Evolutionary conservation across 2,329 filamentous ascomycete species (phyloP).

Genomic region (Bisporella sp.): DNA sequence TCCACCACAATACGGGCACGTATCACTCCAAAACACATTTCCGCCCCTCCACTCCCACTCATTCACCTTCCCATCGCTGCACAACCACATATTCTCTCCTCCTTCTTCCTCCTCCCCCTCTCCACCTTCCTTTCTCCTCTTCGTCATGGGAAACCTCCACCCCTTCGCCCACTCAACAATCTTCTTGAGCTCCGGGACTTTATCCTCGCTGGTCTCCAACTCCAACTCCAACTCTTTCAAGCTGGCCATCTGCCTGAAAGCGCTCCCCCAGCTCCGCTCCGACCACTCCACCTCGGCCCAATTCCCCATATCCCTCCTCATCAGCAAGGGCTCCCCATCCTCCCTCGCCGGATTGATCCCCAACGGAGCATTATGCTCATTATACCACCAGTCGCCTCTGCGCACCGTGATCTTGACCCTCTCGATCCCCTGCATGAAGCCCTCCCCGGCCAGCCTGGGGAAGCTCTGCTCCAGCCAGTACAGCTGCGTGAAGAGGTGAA

Average conservation of each 20-base stretch:
- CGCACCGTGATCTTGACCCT: constrained; percentile 17
- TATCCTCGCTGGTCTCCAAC: constrained; percentile 20
- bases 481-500: constrained; percentile 16
- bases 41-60: too few relatives aligned
- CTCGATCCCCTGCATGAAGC: constrained; percentile 11
- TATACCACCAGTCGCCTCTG: constrained; percentile 21
- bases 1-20: too few relatives aligned
- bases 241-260: constrained; percentile 8
- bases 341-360: constrained; percentile 14
- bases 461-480: constrained; percentile 17
- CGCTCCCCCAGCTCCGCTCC: constrained; percentile 11
- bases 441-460: background rate
- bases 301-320: background rate
- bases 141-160: constrained; percentile 17
- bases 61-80: too few relatives aligned
- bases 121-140: background rate
- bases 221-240: constrained; percentile 18
- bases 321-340: background rate
- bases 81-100: too few relatives aligned
- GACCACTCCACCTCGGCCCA: constrained; percentile 1
- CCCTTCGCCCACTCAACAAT: constrained; percentile 17
- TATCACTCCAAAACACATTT: too few relatives aligned
- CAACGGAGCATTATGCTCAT: constrained; percentile 12
- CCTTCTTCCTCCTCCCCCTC: too few relatives aligned
- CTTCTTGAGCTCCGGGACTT: constrained; percentile 13